A percentile compares a stretch with the other conserved stretches of the same genome.
Evolutionary conservation across 2,329 filamentous ascomycete species (phyloP).

Genomic region (Phoma sp.): DNA sequence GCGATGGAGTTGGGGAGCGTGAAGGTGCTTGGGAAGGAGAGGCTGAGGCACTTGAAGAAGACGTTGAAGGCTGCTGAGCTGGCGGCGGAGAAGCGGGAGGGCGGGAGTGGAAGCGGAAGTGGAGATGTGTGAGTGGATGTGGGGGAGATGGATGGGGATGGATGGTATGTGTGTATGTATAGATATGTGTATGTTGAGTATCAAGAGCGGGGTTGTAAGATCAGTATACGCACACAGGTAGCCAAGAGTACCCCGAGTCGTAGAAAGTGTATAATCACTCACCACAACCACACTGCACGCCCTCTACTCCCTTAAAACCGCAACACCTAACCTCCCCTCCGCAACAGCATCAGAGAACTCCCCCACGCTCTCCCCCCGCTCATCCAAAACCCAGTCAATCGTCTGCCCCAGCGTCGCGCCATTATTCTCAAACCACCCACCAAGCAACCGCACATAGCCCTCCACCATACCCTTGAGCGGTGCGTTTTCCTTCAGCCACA

Average conservation of each 20-base stretch:
- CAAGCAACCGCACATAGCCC: slow-evolving; percentile 57
- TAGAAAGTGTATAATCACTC: too few relatives aligned
- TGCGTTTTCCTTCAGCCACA: slow-evolving; percentile 64
- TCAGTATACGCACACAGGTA: too few relatives aligned
- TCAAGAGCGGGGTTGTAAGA: too few relatives aligned
- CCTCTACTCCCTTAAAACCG: slow-evolving; percentile 22
- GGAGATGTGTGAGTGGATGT: too few relatives aligned
- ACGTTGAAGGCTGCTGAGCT: background rate
- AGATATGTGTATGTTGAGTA: too few relatives aligned
- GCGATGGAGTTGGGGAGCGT: background rate
- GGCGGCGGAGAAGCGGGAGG: background rate
- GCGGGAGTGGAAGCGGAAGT: too few relatives aligned
- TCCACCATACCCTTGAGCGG: slow-evolving; percentile 65
- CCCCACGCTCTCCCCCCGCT: slow-evolving; percentile 60
- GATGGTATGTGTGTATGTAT: background rate
- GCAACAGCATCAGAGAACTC: slow-evolving; percentile 70
- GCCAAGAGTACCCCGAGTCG: too few relatives aligned
- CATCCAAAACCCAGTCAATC: slow-evolving; percentile 61
- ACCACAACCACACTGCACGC: background rate
- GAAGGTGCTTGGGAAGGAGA: background rate
- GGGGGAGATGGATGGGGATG: background rate
- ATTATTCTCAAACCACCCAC: slow-evolving; percentile 67
- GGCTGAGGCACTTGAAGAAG: background rate
- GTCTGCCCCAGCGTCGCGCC: slow-evolving; percentile 68
- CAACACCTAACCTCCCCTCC: slow-evolving; percentile 74